Conservation (phyloP, 2,329 filamentous ascomycete genomes). For the Cryphonectria carpinicola region DNA sequence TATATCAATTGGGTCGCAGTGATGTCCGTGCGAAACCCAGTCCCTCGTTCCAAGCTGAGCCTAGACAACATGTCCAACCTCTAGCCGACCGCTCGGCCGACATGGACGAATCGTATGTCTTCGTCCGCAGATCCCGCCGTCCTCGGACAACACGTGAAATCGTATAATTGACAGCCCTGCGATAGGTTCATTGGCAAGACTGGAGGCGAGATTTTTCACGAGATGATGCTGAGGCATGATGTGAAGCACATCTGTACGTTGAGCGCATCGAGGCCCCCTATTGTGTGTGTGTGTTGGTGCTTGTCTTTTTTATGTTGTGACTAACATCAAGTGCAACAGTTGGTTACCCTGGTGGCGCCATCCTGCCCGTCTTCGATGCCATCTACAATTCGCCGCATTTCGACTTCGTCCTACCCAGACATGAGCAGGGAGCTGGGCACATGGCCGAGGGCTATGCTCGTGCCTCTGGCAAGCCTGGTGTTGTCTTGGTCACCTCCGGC, state of each 20-base stretch:
- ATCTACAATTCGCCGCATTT: constrained; percentile 98
- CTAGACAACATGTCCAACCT: constrained; percentile 70
- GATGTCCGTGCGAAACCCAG: constrained; percentile 64
- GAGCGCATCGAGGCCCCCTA: not conserved
- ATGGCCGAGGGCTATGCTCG: constrained; percentile 98
- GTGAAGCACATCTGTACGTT: constrained; percentile 93
- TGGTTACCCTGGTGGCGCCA: constrained; percentile 92
- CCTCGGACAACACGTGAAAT: constrained; percentile 24
- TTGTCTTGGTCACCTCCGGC: constrained; percentile 94
- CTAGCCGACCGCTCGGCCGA: constrained; percentile 65
- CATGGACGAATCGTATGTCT: constrained; percentile 79
- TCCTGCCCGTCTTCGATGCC: constrained; percentile 96
- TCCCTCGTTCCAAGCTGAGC: constrained; percentile 60
- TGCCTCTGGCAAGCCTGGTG: constrained; percentile 89
- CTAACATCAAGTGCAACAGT: constrained; percentile 50
- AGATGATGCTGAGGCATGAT: constrained; percentile 94
- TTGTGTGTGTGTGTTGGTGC: constrained; percentile 14
- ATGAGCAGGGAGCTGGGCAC: constrained; percentile 97
- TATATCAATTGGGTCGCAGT: constrained; percentile 40
- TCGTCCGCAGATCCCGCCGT: constrained; percentile 1
- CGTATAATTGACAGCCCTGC: constrained; percentile 25
- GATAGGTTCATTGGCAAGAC: constrained; percentile 87
- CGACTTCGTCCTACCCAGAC: constrained; percentile 91
- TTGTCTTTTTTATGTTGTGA: constrained; percentile 18
- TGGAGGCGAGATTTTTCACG: constrained; percentile 96